phyloP scores from a whole-genome alignment of 108 stramenopile species.

The Conticribra guillardii region DNA sequence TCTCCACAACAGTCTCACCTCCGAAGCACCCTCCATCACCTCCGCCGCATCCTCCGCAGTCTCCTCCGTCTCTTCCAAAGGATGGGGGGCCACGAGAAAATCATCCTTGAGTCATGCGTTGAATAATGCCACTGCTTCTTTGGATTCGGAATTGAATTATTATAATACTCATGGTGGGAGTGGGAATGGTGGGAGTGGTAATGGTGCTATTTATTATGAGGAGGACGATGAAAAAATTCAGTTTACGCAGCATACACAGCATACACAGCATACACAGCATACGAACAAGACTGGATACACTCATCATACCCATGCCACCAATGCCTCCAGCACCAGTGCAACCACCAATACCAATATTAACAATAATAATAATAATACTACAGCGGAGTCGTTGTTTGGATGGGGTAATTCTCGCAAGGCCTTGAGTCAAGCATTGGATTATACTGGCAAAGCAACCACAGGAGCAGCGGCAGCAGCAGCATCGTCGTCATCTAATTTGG shows the following conservation, averaged over 20 bases:
- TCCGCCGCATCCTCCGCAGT: neutral
- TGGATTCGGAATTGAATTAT: too few relatives aligned
- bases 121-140: too few relatives aligned
- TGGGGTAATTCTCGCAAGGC: neutral
- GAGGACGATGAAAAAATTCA: too few relatives aligned
- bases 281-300: too few relatives aligned
- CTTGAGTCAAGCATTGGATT: neutral
- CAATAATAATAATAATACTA: neutral
- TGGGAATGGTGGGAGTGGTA: too few relatives aligned
- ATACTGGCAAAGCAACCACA: neutral
- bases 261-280: too few relatives aligned
- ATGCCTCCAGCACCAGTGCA: neutral
- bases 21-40: neutral
- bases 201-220: too few relatives aligned
- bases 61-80: neutral
- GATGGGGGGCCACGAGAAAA: neutral
- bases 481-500: neutral
- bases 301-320: too few relatives aligned
- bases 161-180: too few relatives aligned
- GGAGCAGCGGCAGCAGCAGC: neutral
- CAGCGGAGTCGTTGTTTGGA: neutral
- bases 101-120: too few relatives aligned
- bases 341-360: neutral
- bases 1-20: neutral
- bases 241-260: too few relatives aligned